phyloP scores from a whole-genome alignment of 106 monocot genomes.

The Narthecium ossifragum region DNA sequence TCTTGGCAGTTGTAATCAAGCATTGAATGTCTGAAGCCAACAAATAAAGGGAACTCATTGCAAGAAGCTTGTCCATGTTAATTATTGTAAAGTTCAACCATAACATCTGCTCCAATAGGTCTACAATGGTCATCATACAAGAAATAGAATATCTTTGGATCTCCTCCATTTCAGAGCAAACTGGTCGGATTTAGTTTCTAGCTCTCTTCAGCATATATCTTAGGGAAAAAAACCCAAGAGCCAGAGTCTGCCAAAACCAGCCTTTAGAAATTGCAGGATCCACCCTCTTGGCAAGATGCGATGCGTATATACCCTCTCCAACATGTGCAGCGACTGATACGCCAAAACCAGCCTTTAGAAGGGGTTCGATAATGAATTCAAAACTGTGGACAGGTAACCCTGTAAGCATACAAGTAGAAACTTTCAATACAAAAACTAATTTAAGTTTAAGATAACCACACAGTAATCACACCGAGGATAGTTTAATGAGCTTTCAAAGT shows the following conservation, averaged over 20 bases:
- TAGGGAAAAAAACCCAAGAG: slow-evolving; percentile 64
- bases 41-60: no score
- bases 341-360: slow-evolving; percentile 50
- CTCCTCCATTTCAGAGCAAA: no score
- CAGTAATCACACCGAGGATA: background rate
- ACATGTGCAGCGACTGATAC: slow-evolving; percentile 36
- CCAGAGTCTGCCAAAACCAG: slow-evolving; percentile 91
- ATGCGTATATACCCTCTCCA: slow-evolving; percentile 76
- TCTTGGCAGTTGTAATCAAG: no score
- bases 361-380: slow-evolving; percentile 58
- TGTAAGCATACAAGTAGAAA: slow-evolving; percentile 25
- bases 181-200: slow-evolving; percentile 2
- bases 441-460: background rate
- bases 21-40: no score
- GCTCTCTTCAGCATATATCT: slow-evolving; percentile 68
- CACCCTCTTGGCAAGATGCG: slow-evolving; percentile 52
- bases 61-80: no score
- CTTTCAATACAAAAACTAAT: no score
- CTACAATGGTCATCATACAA: no score
- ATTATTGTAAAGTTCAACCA: no score
- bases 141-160: no score
- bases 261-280: slow-evolving; percentile 65
- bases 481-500: no score
- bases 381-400: slow-evolving; percentile 74
- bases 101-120: no score